These are phyloP conservation scores for Mimosa pudica DNA, from an alignment of 306 rosid species.

Conservation along the genomic window DNA sequence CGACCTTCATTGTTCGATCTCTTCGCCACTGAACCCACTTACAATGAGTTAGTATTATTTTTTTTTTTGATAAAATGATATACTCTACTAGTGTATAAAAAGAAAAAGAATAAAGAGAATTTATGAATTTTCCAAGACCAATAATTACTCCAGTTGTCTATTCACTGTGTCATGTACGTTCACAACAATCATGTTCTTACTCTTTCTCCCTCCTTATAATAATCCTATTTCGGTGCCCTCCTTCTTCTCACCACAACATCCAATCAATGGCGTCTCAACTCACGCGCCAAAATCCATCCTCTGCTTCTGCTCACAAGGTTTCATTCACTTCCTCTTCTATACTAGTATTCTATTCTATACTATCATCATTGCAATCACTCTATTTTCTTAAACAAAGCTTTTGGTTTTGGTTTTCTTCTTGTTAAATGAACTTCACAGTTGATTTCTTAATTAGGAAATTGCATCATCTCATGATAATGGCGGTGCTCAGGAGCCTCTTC, in stretches of 20 bases:
- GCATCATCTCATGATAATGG: slow-evolving; percentile 47
- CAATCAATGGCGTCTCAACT: slow-evolving; percentile 47
- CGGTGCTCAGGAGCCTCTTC: slow-evolving; percentile 48
- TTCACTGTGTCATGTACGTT: background rate
- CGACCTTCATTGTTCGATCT: no score
- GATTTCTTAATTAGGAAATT: slow-evolving; percentile 39
- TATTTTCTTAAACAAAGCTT: background rate
- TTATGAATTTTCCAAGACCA: background rate
- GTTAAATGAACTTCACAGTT: background rate
- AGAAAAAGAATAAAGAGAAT: no score
- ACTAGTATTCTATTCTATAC: no score
- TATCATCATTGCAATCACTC: background rate
- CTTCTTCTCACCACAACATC: no score
- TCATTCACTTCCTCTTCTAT: background rate
- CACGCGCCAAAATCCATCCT: slow-evolving; percentile 29
- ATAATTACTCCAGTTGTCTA: background rate
- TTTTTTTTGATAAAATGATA: no score
- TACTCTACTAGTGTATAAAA: no score
- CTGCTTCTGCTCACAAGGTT: slow-evolving; percentile 54
- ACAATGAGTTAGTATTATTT: no score
- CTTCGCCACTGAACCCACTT: no score
- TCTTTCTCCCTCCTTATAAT: background rate
- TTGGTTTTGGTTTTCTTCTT: background rate
- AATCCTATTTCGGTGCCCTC: background rate
- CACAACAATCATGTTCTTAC: background rate